Conservation (phyloP, 2,329 filamentous ascomycete species). For the Mycocentrospora acerina region DNA sequence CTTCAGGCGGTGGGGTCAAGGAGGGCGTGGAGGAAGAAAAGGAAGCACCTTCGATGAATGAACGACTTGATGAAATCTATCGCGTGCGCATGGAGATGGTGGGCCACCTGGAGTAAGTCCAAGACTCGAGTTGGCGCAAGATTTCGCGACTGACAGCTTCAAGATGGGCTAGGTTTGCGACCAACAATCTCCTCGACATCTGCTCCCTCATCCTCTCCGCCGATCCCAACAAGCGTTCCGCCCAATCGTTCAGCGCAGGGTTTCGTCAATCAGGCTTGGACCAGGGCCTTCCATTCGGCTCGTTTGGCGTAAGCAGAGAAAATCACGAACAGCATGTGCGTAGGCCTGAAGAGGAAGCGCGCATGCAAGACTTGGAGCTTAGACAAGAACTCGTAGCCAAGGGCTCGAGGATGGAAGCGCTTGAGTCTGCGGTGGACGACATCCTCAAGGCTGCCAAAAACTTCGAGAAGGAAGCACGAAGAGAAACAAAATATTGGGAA, state of each 20-base stretch:
- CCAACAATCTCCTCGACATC: constrained; percentile 36
- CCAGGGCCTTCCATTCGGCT: constrained; percentile 40
- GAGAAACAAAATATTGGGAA: constrained; percentile 86
- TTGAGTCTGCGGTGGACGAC: constrained; percentile 72
- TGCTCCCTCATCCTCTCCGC: constrained; percentile 34
- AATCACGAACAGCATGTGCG: constrained; percentile 19
- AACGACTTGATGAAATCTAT: constrained; percentile 43
- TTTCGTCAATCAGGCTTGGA: constrained; percentile 27
- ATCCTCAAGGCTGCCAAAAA: constrained; percentile 71
- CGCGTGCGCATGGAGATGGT: constrained; percentile 46
- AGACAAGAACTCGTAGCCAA: constrained; percentile 54
- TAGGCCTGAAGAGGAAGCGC: constrained; percentile 18
- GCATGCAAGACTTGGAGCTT: constrained; percentile 36
- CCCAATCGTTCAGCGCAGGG: constrained; percentile 28
- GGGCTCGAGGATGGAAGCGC: constrained; percentile 77
- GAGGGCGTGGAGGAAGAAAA: constrained; percentile 45
- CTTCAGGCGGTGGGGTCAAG: constrained; percentile 48
- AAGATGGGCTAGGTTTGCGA: constrained; percentile 35
- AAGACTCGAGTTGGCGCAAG: constrained; percentile 53
- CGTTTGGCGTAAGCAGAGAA: constrained; percentile 31
- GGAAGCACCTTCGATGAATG: constrained; percentile 39
- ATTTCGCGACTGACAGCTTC: constrained; percentile 7
- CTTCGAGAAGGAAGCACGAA: constrained; percentile 73
- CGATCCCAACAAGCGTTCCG: constrained; percentile 28
- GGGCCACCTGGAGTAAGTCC: constrained; percentile 42